Evolutionary conservation across 78 protist species (phyloP).

Genomic region (Dictyostelium citrinum): DNA sequence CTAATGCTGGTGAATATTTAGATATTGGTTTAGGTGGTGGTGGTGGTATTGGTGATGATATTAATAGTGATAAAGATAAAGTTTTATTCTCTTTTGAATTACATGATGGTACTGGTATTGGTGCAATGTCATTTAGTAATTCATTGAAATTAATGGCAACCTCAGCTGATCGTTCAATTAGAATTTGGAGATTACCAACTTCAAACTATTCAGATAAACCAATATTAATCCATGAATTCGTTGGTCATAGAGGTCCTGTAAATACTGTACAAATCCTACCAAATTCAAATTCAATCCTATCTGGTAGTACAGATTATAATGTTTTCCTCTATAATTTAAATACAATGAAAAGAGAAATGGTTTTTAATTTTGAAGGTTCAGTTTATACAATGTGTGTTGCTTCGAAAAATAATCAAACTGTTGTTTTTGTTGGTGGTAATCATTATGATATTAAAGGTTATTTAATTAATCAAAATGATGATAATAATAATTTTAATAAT

Average conservation of each 20-base stretch:
- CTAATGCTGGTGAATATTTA: not conserved
- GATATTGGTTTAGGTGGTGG: not conserved
- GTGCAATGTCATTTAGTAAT: not conserved
- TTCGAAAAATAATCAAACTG: not conserved
- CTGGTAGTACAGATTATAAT: not conserved
- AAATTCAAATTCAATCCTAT: not conserved
- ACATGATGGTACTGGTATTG: not conserved
- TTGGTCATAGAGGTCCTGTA: conserved; percentile 15
- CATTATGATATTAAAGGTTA: conserved; percentile 25
- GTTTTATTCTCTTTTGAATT: not conserved
- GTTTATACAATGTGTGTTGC: conserved; percentile 13
- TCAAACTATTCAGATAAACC: not conserved
- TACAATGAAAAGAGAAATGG: not conserved
- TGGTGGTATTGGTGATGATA: not conserved
- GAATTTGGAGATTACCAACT: not conserved
- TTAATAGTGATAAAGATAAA: not conserved
- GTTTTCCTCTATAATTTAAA: not conserved
- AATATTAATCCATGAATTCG: not conserved
- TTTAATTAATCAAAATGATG: not conserved
- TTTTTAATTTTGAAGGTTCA: conserved; percentile 14
- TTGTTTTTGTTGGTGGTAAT: conserved; percentile 19
- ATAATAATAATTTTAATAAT: not conserved
- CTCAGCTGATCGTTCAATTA: not conserved
- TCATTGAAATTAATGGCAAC: not conserved
- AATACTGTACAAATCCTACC: not conserved